A percentile compares a stretch with the other conserved stretches of the same genome.
Evolutionary conservation across 1,284 basidiomycete species (phyloP).

Genomic region (Papiliotrema nemorosa): DNA sequence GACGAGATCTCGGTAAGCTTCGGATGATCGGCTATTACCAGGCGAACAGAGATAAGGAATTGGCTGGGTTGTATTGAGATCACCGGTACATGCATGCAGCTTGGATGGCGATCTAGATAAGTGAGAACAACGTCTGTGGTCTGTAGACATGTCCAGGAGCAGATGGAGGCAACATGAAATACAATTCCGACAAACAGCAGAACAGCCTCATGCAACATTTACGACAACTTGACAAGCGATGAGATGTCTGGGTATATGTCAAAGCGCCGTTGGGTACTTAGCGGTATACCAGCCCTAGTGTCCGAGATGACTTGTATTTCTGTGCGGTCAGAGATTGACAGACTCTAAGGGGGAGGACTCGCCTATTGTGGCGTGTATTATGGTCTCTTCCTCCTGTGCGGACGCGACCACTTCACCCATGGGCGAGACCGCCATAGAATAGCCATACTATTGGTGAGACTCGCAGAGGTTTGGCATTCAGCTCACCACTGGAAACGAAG

Average conservation of each 20-base stretch:
- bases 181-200: no score
- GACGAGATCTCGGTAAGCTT: not conserved
- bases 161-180: no score
- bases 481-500: slow-evolving; percentile 58
- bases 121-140: no score
- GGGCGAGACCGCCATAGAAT: slow-evolving; percentile 78
- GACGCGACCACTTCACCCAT: slow-evolving; percentile 71
- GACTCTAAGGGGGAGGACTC: slow-evolving; percentile 33
- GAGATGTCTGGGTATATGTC: slow-evolving; percentile 14
- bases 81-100: no score
- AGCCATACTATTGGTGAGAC: slow-evolving; percentile 62
- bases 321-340: slow-evolving; percentile 41
- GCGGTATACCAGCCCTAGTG: slow-evolving; percentile 71
- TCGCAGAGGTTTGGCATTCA: not conserved
- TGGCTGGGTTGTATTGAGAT: no score
- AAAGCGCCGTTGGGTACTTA: slow-evolving; percentile 64
- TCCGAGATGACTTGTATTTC: slow-evolving; percentile 63
- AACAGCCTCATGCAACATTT: no score
- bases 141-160: no score
- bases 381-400: slow-evolving; percentile 68
- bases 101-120: no score
- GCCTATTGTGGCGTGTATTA: slow-evolving; percentile 73
- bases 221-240: no score
- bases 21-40: not conserved
- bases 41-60: no score